These are phyloP conservation scores for Ceratobasidium sp. DNA, from an alignment of 1,284 basidiomycete genomes.

Conservation along the genomic window DNA sequence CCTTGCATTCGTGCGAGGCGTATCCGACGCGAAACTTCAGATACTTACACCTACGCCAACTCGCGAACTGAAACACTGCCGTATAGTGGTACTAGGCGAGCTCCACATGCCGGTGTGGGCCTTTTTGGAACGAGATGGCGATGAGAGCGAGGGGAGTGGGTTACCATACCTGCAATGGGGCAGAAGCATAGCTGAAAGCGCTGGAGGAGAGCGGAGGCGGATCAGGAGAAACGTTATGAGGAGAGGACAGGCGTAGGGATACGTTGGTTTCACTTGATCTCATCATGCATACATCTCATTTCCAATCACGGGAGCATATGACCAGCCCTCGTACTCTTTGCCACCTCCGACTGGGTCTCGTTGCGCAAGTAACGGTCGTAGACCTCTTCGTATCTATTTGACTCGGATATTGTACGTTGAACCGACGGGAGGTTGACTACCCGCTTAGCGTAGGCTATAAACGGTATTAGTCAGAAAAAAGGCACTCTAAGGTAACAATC, in stretches of 20 bases:
- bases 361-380: slow-evolving; percentile 44
- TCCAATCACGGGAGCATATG: slow-evolving; percentile 27
- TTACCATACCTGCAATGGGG: slow-evolving; percentile 90
- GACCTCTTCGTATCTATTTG: slow-evolving; percentile 39
- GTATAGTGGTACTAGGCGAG: slow-evolving; percentile 83
- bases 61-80: slow-evolving; percentile 59
- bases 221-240: slow-evolving; percentile 68
- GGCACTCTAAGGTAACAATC: not conserved
- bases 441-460: slow-evolving; percentile 38
- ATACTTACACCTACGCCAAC: slow-evolving; percentile 80
- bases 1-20: slow-evolving; percentile 78
- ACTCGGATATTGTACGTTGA: slow-evolving; percentile 37
- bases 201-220: slow-evolving; percentile 60
- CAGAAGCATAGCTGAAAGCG: slow-evolving; percentile 66
- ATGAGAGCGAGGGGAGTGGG: slow-evolving; percentile 59
- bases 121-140: slow-evolving; percentile 74
- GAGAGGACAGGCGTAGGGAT: slow-evolving; percentile 54
- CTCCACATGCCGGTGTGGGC: slow-evolving; percentile 90
- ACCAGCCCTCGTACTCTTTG: slow-evolving; percentile 39
- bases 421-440: slow-evolving; percentile 39
- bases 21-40: slow-evolving; percentile 68
- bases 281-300: not conserved
- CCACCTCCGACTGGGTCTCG: slow-evolving; percentile 43
- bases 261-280: slow-evolving; percentile 2
- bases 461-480: not conserved